Evolutionary conservation across 805 yeast genomes (phyloP), one percentile per base, ranked within the genome.

Genomic region (Ogataea nitratoaversa): DNA sequence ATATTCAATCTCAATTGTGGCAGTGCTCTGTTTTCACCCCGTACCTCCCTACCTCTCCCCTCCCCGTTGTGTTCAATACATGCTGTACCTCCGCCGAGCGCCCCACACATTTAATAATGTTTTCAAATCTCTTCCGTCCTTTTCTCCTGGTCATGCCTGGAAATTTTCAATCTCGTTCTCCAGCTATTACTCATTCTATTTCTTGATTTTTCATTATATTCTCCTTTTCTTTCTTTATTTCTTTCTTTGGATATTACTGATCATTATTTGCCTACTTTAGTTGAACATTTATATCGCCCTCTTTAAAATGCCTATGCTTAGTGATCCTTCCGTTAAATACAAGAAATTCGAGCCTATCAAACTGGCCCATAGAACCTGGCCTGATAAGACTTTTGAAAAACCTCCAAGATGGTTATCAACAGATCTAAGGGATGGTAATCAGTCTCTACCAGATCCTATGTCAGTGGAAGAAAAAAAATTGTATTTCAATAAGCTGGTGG

Each of bases 381-480:
- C 95, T 1, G 55, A 69, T 28, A 29, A 29, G 16, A n/a, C 31
- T 11, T 29, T 83, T 52, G 72, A 75, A 36, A 79, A 79, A 59
- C 83, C 89, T 4, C 91, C 91, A 46, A 71, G 89, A 57, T 83
- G 91, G 91, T 69, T 83, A 40, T 77, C 87, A 8, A 83, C 91
- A 1, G 91, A 83, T 62, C 69, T 83, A 48, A 74, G 91, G 68
- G 91, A 83, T 56, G 91, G 91, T 47, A 83, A 83, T 64, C 91
- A 83, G 60, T 78, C 89, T 16, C 68, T 83, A 42, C 91, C 91
- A 20, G 91, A 83, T 64, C 91, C 91, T 22, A 83, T 83, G 91
- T 71, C 83, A 8, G 76, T 83, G 13, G 79, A 71, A 37, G 85
- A 83, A 61, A 83, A 83, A 65, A 81, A 82, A 56, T 81, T 77